Percentiles rank a stretch among this genome's conserved stretches.
phyloP scores from a whole-genome alignment of 768 basidiomycete genomes.

The Pisolithus marmoratus region DNA sequence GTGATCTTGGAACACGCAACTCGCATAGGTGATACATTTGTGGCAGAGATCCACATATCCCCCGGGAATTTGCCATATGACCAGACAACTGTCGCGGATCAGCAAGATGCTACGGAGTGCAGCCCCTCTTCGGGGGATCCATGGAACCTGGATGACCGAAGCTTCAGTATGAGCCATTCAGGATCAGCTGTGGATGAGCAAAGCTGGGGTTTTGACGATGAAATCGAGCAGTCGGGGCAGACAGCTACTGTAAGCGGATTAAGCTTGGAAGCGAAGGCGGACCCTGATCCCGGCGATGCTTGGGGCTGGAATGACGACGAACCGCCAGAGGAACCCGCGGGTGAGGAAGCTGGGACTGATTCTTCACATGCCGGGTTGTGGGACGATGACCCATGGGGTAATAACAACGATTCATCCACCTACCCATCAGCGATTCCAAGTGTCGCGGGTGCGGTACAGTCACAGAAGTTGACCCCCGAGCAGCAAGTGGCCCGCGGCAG shows the following conservation, averaged over 20 bases:
- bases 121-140: constrained; percentile 23
- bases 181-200: constrained; percentile 26
- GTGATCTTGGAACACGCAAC: constrained; percentile 39
- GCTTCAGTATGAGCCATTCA: constrained; percentile 20
- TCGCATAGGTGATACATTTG: constrained; percentile 18
- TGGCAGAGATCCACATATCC: constrained; percentile 14
- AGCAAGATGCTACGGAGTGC: not conserved
- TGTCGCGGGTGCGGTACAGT: constrained; percentile 52
- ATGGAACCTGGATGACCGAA: constrained; percentile 42
- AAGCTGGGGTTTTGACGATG: constrained; percentile 53
- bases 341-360: constrained; percentile 13
- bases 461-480: constrained; percentile 35
- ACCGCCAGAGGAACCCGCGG: constrained; percentile 19
- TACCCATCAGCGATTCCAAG: constrained; percentile 26
- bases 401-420: constrained; percentile 29
- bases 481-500: constrained; percentile 18
- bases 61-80: constrained; percentile 3
- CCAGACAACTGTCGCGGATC: not conserved
- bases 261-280: constrained; percentile 24
- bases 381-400: constrained; percentile 72
- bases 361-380: constrained; percentile 40
- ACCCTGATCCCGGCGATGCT: constrained; percentile 46
- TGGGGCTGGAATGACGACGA: constrained; percentile 76
- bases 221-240: constrained; percentile 23
- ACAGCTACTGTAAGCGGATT: constrained; percentile 8